phyloP scores from a whole-genome alignment of 805 yeast genomes.

The Brettanomyces custersianus region DNA sequence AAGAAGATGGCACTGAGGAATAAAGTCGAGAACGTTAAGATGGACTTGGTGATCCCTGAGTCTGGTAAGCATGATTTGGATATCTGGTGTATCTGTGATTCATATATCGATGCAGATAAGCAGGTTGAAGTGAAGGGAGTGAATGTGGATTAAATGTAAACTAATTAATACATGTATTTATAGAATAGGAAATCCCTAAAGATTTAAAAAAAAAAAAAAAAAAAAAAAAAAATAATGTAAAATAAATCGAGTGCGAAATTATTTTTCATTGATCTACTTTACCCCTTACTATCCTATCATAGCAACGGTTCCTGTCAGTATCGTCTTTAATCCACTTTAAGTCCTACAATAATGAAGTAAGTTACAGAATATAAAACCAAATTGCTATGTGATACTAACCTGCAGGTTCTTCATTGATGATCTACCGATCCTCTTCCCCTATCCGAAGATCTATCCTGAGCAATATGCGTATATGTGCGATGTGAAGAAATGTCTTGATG shows the following conservation, averaged over 20 bases:
- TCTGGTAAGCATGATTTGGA: conserved; percentile 55
- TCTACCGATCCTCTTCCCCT: conserved; percentile 90
- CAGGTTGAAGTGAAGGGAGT: conserved; percentile 51
- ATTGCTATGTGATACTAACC: too few relatives aligned
- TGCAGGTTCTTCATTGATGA: conserved; percentile 85
- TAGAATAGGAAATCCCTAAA: too few relatives aligned
- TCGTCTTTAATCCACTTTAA: too few relatives aligned
- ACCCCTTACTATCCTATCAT: too few relatives aligned
- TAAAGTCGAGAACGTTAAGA: conserved; percentile 40
- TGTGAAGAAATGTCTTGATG: conserved; percentile 86
- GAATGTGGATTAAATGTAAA: conserved; percentile 17
- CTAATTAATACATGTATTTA: too few relatives aligned
- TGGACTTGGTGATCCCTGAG: conserved; percentile 50
- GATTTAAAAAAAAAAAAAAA: too few relatives aligned
- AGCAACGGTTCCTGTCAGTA: too few relatives aligned
- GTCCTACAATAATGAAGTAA: conserved; percentile 15
- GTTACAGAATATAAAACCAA: conserved; percentile 3
- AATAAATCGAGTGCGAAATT: too few relatives aligned
- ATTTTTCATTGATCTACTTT: too few relatives aligned
- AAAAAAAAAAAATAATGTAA: too few relatives aligned
- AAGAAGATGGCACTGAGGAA: conserved; percentile 50
- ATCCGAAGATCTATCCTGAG: conserved; percentile 95
- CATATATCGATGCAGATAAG: conserved; percentile 88
- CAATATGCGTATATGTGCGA: conserved; percentile 98
- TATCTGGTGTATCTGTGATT: conserved; percentile 85